Evolutionary conservation across 352 stramenopile genomes (phyloP).

Genomic region (Peronosclerospora sorghi): DNA sequence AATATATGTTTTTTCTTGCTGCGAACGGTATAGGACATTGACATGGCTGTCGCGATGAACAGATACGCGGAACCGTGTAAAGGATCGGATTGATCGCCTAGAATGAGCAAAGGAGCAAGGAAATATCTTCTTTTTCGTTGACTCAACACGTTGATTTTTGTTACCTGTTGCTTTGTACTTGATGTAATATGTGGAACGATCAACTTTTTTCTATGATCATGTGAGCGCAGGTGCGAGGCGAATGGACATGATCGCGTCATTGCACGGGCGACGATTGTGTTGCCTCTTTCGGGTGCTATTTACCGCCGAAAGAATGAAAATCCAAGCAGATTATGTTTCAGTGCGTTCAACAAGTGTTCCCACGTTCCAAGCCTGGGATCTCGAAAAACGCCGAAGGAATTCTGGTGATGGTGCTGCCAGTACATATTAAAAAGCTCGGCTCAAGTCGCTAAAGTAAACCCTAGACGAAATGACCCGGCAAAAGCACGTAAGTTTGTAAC

Average conservation of each 20-base stretch:
- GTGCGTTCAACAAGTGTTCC: neutral
- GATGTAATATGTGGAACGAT: too few relatives aligned
- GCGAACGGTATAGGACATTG: too few relatives aligned
- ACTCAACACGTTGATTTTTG: too few relatives aligned
- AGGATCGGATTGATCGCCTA: too few relatives aligned
- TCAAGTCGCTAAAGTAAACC: neutral
- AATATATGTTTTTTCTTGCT: too few relatives aligned
- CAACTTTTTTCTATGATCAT: too few relatives aligned
- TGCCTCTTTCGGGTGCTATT: neutral
- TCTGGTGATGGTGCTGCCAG: slow-evolving; percentile 10
- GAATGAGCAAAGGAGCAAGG: too few relatives aligned
- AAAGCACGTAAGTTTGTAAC: slow-evolving; percentile 21
- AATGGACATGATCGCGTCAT: neutral
- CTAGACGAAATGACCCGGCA: slow-evolving; percentile 22
- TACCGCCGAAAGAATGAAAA: neutral
- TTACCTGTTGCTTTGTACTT: too few relatives aligned
- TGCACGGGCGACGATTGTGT: neutral
- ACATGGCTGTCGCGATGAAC: too few relatives aligned
- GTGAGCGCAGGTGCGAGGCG: neutral
- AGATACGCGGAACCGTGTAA: too few relatives aligned
- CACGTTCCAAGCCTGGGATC: slow-evolving; percentile 2
- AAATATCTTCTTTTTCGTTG: too few relatives aligned
- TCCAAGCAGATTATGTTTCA: neutral
- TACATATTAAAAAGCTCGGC: slow-evolving; percentile 9
- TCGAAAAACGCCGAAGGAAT: slow-evolving; percentile 12